Conservation (phyloP, 1,284 basidiomycete genomes). For the Earliella scabrosa region DNA sequence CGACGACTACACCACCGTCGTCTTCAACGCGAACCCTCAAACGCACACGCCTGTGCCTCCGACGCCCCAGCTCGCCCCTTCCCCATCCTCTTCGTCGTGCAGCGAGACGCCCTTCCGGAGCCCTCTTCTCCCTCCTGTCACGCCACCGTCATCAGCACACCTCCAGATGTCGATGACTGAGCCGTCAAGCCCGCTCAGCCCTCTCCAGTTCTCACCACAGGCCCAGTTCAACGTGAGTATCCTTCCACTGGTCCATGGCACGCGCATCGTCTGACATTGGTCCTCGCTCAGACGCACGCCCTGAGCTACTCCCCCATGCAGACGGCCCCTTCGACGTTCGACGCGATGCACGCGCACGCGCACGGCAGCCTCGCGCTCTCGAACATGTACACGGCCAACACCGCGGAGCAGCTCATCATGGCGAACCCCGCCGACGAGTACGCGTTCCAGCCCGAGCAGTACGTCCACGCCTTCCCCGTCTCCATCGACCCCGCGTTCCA, state of each 20-base stretch:
- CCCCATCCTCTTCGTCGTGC: neutral
- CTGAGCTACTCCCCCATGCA: neutral
- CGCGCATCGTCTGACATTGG: neutral
- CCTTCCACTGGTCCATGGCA: neutral
- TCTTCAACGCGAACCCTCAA: slow-evolving; percentile 20
- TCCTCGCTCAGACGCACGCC: neutral
- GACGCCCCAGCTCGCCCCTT: neutral
- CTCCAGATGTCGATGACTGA: slow-evolving; percentile 3
- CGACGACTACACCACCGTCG: slow-evolving; percentile 14
- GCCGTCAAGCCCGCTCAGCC: neutral
- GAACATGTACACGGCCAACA: neutral
- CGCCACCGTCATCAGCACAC: neutral
- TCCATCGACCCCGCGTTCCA: neutral
- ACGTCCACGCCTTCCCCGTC: neutral
- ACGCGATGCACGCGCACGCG: neutral
- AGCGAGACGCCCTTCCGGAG: slow-evolving; percentile 12
- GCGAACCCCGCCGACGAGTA: neutral
- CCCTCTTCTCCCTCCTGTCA: slow-evolving; percentile 14
- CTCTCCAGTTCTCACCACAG: neutral
- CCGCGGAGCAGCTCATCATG: neutral
- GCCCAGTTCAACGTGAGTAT: neutral
- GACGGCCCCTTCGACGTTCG: neutral
- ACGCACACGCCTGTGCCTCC: slow-evolving; percentile 4
- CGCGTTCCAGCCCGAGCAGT: neutral
- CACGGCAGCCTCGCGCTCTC: slow-evolving; percentile 11